Evolutionary conservation across 768 basidiomycete genomes (phyloP).

Genomic region (Mycena rebaudengoi): DNA sequence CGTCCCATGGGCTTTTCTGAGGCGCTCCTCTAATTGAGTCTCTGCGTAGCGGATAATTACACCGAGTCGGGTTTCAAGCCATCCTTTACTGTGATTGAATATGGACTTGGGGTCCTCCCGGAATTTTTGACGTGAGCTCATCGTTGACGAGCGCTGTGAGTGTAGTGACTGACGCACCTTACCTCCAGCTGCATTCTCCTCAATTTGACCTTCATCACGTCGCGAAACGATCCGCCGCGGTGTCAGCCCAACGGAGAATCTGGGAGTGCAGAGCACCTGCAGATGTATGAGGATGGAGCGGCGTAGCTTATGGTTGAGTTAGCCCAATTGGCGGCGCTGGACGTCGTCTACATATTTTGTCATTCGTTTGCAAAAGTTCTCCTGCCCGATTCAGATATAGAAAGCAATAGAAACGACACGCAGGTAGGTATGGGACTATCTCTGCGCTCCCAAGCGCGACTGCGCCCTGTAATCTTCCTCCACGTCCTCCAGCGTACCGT

Average conservation of each 20-base stretch:
- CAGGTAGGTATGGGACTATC: too few relatives aligned
- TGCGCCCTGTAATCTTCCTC: too few relatives aligned
- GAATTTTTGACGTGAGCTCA: conserved; percentile 29
- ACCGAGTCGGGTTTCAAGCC: conserved; percentile 21
- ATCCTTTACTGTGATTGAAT: conserved; percentile 28
- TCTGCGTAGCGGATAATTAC: conserved; percentile 25
- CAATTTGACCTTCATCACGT: conserved; percentile 31
- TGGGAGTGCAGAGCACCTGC: not conserved
- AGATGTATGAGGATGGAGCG: not conserved
- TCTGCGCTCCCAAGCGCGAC: too few relatives aligned
- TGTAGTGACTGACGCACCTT: not conserved
- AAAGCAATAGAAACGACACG: too few relatives aligned
- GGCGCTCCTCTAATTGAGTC: not conserved
- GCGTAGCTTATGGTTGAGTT: not conserved
- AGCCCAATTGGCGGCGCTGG: not conserved
- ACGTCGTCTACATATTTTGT: not conserved
- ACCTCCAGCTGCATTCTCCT: conserved; percentile 25
- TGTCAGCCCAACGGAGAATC: not conserved
- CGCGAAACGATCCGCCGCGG: too few relatives aligned
- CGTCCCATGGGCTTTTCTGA: not conserved
- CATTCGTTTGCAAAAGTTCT: too few relatives aligned
- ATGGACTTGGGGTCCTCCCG: conserved; percentile 29
- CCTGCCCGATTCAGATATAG: too few relatives aligned
- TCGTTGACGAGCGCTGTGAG: not conserved
- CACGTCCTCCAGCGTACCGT: too few relatives aligned